A percentile compares a stretch with the other conserved stretches of the same genome.
Conservation (phyloP, 2,329 filamentous ascomycete genomes). For the Pseudogymnoascus sp. region DNA sequence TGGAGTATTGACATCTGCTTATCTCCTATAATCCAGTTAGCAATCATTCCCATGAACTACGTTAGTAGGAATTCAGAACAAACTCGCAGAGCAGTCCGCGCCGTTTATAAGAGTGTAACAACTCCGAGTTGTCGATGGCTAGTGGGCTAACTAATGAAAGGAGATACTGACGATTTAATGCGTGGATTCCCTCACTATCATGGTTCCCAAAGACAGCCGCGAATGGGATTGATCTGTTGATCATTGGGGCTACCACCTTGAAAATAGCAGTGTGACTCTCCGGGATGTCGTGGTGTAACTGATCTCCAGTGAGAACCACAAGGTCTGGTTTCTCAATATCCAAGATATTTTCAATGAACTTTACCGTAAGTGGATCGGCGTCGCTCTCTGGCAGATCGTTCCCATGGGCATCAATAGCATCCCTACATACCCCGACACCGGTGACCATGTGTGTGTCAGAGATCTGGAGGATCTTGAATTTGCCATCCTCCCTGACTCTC, state of each 20-base stretch:
- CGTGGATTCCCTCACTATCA: conserved; percentile 67
- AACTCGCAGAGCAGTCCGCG: no score
- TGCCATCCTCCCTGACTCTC: neutral
- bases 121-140: conserved; percentile 20
- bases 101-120: conserved; percentile 20
- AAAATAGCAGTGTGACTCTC: conserved; percentile 69
- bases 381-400: conserved; percentile 62
- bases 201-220: conserved; percentile 94
- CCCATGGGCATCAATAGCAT: conserved; percentile 53
- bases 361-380: conserved; percentile 80
- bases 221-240: conserved; percentile 80
- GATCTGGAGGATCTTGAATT: neutral
- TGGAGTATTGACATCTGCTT: conserved; percentile 79
- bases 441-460: conserved; percentile 65
- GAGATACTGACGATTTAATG: conserved; percentile 35
- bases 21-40: conserved; percentile 34
- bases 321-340: conserved; percentile 89
- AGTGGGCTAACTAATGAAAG: conserved; percentile 18
- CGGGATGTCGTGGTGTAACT: conserved; percentile 90
- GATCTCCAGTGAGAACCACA: conserved; percentile 83
- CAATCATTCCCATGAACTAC: conserved; percentile 18
- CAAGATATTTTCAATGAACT: conserved; percentile 76
- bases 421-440: conserved; percentile 74
- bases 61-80: no score
- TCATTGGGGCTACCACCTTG: conserved; percentile 78